Evolutionary conservation across 169 alveolate species (phyloP), one percentile per base, ranked within the genome.

Genomic region (Eimeria sp.): DNA sequence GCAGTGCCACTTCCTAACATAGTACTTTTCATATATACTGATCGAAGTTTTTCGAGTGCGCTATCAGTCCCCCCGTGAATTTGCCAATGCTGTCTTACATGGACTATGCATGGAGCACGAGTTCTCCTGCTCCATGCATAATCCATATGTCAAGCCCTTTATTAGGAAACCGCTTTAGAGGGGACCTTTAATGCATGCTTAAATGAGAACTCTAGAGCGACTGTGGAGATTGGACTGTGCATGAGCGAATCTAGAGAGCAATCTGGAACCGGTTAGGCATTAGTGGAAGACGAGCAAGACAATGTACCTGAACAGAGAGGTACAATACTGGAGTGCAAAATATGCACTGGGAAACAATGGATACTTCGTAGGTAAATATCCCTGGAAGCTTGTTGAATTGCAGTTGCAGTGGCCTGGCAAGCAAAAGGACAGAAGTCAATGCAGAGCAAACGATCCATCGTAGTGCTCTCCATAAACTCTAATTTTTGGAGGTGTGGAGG

Each of bases 391-490:
- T 14, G 54, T 30, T 14, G 14, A 11, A 3, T 40, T 4, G 83
- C 54, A 73, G 57, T 40, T 73, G 83, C 83, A 73, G 83, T 4
- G n/a, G 83, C 83, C 83, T 73, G 57, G 1, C 57, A 34, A 11
- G 83, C 7, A 40, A 30, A 73, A n/a, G 22, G 54, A 73, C 83
- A 73, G 14, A 57, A 73, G 30, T 6, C 83, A 18, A 40, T 14
- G 83, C 57, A 73, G 14, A 14, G 57, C 40, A 40, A 73, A 73
- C 13, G n/a, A 3, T 5, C 14, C 0, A 40, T 18, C 5, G 30
- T 34, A 18, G 0, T 73, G 51, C 27, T 16, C 43, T 14, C 6
- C 27, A 73, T 6, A 4, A 73, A 70, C 78, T 27, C n/a, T 40
- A 73, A 73, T 30, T 34, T 73, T n/a, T 73, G 27, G 57, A 73